These are phyloP conservation scores for Fomitopsis schrenkii DNA, from an alignment of 1,284 basidiomycete species.

Conservation along the genomic window DNA sequence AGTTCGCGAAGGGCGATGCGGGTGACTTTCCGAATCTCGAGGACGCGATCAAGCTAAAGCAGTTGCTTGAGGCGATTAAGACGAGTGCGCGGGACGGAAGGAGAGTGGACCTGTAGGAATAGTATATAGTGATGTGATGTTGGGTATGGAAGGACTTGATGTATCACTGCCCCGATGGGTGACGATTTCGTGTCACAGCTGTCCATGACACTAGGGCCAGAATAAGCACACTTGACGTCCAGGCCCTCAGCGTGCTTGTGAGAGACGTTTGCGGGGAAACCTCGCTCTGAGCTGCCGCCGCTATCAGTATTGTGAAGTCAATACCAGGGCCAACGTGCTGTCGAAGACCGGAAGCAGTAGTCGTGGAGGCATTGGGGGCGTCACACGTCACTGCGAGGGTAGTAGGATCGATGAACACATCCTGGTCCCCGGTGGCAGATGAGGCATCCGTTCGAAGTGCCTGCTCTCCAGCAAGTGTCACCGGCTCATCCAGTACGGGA, in stretches of 20 bases:
- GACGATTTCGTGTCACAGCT: not conserved
- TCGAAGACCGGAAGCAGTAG: not conserved
- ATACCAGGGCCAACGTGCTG: not conserved
- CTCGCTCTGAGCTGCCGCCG: not conserved
- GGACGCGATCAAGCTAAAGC: conserved; percentile 28
- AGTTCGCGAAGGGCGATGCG: conserved; percentile 34
- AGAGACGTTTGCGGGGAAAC: conserved; percentile 1
- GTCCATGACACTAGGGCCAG: conserved; percentile 34
- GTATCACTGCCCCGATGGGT: not conserved
- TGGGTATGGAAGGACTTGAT: not conserved
- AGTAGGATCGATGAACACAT: not conserved
- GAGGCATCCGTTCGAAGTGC: not conserved
- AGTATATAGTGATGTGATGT: not conserved
- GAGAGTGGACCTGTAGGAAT: not conserved
- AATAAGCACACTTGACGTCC: conserved; percentile 33
- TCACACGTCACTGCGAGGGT: not conserved
- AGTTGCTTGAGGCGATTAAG: conserved; percentile 28
- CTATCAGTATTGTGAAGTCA: not conserved
- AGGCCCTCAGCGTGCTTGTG: conserved; percentile 26
- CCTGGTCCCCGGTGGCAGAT: not conserved
- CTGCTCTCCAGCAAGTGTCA: not conserved
- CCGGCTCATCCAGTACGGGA: not conserved
- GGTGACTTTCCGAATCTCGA: conserved; percentile 31
- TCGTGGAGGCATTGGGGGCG: not conserved
- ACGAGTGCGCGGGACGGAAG: conserved; percentile 26